Evolutionary conservation across 2,329 filamentous ascomycete genomes (phyloP).

Genomic region (Parafenestella ontariensis): DNA sequence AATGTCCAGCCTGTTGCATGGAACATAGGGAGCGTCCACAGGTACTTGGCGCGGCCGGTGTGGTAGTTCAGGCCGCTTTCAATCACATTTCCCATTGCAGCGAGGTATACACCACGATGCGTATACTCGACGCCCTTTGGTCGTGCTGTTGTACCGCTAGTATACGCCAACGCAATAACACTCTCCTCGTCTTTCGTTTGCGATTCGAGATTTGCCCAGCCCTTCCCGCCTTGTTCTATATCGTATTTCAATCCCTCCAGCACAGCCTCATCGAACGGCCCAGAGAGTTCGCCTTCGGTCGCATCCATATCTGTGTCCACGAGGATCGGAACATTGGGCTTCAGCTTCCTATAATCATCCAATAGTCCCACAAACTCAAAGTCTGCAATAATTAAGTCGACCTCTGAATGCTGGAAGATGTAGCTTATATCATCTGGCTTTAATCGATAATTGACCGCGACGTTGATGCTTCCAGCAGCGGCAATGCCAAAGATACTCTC

Average conservation of each 20-base stretch:
- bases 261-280: constrained; percentile 84
- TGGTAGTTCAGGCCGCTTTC: constrained; percentile 83
- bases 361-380: constrained; percentile 77
- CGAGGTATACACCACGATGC: constrained; percentile 86
- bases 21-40: constrained; percentile 94
- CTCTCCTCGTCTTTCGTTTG: constrained; percentile 78
- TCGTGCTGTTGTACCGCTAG: constrained; percentile 86
- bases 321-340: constrained; percentile 73
- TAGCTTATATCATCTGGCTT: constrained; percentile 88
- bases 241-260: constrained; percentile 81
- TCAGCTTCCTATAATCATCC: constrained; percentile 66
- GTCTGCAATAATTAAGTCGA: constrained; percentile 87
- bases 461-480: constrained; percentile 79
- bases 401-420: constrained; percentile 87
- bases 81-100: constrained; percentile 82
- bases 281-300: constrained; percentile 73
- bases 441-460: constrained; percentile 75
- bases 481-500: constrained; percentile 89
- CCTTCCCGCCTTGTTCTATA: constrained; percentile 66
- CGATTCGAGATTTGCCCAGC: constrained; percentile 78
- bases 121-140: constrained; percentile 96
- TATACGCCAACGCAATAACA: constrained; percentile 88
- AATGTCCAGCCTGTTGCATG: constrained; percentile 79
- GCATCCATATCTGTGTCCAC: constrained; percentile 86
- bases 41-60: constrained; percentile 75